Evolutionary conservation across 192 early-diverging fungal species (phyloP).

Genomic region (Coemansia sp.): DNA sequence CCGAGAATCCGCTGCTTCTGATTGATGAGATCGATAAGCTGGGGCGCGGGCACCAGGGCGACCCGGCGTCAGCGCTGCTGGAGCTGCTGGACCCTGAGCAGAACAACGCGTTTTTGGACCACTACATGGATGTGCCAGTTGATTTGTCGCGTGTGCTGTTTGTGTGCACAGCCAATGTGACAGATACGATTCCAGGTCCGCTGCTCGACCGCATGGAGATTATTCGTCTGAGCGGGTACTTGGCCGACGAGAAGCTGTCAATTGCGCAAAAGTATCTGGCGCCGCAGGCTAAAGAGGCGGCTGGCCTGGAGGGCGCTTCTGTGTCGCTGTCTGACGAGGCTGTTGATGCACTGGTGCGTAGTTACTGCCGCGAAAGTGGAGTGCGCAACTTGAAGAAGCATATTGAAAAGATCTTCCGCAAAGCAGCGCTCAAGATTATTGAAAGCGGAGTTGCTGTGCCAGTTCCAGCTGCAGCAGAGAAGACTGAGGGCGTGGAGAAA

Average conservation of each 20-base stretch:
- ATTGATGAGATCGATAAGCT: slow-evolving; percentile 99
- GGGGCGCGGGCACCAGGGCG: slow-evolving; percentile 96
- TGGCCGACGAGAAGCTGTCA: slow-evolving; percentile 87
- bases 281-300: slow-evolving; percentile 77
- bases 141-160: slow-evolving; percentile 98
- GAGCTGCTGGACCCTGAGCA: slow-evolving; percentile 98
- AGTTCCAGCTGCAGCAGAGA: slow-evolving; percentile 4
- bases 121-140: slow-evolving; percentile 99
- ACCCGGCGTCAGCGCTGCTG: slow-evolving; percentile 93
- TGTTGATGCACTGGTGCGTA: slow-evolving; percentile 80
- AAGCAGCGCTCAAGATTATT: slow-evolving; percentile 90
- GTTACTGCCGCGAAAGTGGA: slow-evolving; percentile 95
- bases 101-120: slow-evolving; percentile 95
- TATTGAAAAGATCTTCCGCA: slow-evolving; percentile 97
- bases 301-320: slow-evolving; percentile 74
- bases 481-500: background rate
- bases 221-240: slow-evolving; percentile 88
- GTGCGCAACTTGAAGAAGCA: slow-evolving; percentile 98
- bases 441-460: slow-evolving; percentile 53
- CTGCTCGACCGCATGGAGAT: slow-evolving; percentile 99
- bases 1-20: slow-evolving; percentile 95
- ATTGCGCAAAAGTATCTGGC: slow-evolving; percentile 93
- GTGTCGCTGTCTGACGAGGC: slow-evolving; percentile 73
- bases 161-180: slow-evolving; percentile 97
- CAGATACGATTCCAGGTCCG: slow-evolving; percentile 96